Conservation (phyloP, 2,329 filamentous ascomycete genomes). For the Sporothrix pallida region DNA sequence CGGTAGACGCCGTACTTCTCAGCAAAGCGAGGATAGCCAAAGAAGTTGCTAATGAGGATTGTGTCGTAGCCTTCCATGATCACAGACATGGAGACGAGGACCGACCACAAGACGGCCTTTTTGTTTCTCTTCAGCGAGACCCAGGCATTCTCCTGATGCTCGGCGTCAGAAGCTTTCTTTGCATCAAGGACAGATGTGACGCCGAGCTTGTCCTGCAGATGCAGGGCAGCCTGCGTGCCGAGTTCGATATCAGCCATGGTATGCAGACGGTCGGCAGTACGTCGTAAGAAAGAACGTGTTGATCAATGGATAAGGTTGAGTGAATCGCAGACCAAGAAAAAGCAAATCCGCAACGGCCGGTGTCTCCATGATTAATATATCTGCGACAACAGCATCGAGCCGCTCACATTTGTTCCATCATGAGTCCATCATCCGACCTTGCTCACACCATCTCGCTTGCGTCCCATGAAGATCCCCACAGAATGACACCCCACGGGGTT, state of each 20-base stretch:
- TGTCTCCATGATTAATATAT: not conserved
- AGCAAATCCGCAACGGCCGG: too few species aligned
- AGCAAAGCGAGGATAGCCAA: slow-evolving; percentile 39
- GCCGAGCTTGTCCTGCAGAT: slow-evolving; percentile 19
- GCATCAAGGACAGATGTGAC: slow-evolving; percentile 3
- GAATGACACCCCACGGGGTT: not conserved
- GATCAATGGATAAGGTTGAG: not conserved
- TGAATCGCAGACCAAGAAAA: not conserved
- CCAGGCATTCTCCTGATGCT: slow-evolving; percentile 19
- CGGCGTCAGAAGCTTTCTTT: slow-evolving; percentile 27
- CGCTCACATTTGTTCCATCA: not conserved
- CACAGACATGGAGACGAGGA: slow-evolving; percentile 37
- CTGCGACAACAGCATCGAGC: not conserved
- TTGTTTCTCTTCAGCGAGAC: not conserved
- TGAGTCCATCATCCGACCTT: not conserved
- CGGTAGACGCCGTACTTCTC: slow-evolving; percentile 42
- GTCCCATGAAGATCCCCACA: not conserved
- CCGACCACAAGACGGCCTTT: slow-evolving; percentile 35
- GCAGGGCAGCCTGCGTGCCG: slow-evolving; percentile 9
- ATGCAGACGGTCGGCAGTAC: not conserved
- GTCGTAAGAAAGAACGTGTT: too few species aligned
- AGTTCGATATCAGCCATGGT: slow-evolving; percentile 21
- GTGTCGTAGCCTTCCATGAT: slow-evolving; percentile 42
- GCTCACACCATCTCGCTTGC: not conserved
- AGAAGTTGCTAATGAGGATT: slow-evolving; percentile 39